phyloP scores from a whole-genome alignment of 495 filamentous ascomycete species.

The Barbatosphaeria neglecta region DNA sequence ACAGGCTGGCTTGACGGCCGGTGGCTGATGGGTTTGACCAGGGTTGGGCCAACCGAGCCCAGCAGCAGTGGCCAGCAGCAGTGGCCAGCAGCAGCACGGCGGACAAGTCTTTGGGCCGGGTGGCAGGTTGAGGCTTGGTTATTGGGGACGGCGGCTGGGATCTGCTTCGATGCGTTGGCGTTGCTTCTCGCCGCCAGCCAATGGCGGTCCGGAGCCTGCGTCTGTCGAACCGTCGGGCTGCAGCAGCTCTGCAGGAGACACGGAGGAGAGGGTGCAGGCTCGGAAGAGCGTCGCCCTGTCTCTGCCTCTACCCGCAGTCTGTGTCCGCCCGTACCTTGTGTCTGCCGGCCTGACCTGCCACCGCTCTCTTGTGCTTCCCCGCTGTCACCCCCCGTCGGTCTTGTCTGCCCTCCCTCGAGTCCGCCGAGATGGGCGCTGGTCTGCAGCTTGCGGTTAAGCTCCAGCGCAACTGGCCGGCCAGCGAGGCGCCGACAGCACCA shows the following conservation, averaged over 20 bases:
- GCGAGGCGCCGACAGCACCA: too few species aligned
- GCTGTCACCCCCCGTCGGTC: too few species aligned
- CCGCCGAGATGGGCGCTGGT: too few species aligned
- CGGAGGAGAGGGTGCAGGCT: not conserved
- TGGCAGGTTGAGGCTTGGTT: conserved; percentile 25
- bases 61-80: conserved; percentile 4
- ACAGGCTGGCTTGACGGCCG: too few species aligned
- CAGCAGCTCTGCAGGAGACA: conserved; percentile 14
- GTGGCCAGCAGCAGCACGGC: conserved; percentile 2
- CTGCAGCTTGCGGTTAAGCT: too few species aligned
- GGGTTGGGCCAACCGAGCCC: not conserved
- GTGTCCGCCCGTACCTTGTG: too few species aligned
- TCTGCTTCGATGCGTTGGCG: conserved; percentile 26
- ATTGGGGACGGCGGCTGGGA: conserved; percentile 24
- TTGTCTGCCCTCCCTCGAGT: too few species aligned
- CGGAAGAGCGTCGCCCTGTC: not conserved
- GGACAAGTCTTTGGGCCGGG: conserved; percentile 5
- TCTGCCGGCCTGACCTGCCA: too few species aligned
- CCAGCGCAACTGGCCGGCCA: too few species aligned
- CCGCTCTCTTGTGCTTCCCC: too few species aligned
- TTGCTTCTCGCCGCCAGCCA: conserved; percentile 20
- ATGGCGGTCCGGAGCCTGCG: conserved; percentile 19
- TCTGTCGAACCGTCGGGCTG: conserved; percentile 11
- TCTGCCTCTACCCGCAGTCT: not conserved
- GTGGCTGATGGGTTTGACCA: too few species aligned